phyloP scores from a whole-genome alignment of 148 eudicot species.

The Cornus florida region DNA sequence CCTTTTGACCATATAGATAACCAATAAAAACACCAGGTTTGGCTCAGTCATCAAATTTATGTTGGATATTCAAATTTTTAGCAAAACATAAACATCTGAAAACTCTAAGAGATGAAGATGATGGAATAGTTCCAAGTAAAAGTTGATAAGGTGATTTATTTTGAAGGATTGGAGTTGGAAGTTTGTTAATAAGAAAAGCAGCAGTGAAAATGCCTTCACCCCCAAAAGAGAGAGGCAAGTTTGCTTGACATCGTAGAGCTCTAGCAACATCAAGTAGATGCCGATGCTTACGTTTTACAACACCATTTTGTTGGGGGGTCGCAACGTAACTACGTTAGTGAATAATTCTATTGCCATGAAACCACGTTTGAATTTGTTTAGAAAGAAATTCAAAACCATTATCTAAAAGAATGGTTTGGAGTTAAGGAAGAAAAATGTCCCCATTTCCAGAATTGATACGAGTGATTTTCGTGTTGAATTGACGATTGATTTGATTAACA shows the following conservation, averaged over 20 bases:
- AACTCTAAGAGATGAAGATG: not conserved
- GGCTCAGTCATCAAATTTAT: conserved; percentile 3
- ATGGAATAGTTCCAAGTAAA: not conserved
- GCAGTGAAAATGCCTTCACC: not conserved
- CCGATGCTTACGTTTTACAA: not conserved
- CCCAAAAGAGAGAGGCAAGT: not conserved
- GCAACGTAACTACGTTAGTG: conserved; percentile 2
- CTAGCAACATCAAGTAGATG: conserved; percentile 2
- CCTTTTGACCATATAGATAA: too few species aligned
- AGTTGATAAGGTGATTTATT: not conserved
- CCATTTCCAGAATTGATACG: not conserved
- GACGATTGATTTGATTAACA: conserved; percentile 5
- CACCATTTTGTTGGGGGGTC: conserved; percentile 6
- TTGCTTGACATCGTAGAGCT: not conserved
- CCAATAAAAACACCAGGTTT: not conserved
- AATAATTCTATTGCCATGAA: conserved; percentile 6
- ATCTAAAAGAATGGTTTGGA: not conserved
- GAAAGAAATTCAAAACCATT: conserved; percentile 10
- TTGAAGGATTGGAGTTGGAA: too few species aligned
- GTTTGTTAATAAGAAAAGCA: too few species aligned
- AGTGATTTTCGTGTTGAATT: conserved; percentile 10
- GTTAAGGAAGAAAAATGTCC: not conserved
- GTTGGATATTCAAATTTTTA: not conserved
- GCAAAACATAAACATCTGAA: too few species aligned
- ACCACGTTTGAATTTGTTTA: conserved; percentile 9